phyloP scores from a whole-genome alignment of 257 asterid species.

The Solanum acaule region DNA sequence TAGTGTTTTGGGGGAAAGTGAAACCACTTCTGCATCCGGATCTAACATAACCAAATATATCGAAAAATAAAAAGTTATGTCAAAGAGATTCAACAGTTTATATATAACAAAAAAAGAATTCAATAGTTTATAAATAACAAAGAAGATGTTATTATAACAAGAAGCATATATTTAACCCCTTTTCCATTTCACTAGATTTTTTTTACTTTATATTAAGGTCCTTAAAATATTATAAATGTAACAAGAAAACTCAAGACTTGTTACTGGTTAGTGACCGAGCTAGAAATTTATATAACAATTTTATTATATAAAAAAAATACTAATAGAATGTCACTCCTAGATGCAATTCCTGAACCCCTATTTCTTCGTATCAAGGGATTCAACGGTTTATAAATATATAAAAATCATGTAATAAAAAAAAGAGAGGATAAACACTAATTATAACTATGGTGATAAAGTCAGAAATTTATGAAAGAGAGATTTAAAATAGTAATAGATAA shows the following conservation, averaged over 20 bases:
- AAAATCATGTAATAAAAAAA: not conserved
- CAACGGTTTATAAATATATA: not conserved
- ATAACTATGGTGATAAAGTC: not conserved
- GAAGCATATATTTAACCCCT: not conserved
- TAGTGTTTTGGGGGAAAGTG: constrained; percentile 14
- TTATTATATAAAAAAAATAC: not conserved
- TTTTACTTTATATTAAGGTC: not conserved
- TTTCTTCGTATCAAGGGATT: not conserved
- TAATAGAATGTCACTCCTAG: not conserved
- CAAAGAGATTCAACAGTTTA: not conserved
- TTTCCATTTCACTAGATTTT: not conserved
- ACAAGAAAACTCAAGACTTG: not conserved
- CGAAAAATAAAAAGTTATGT: too few species aligned
- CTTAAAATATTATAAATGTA: not conserved
- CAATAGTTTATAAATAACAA: not conserved
- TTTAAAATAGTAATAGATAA: not conserved
- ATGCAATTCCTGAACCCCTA: not conserved
- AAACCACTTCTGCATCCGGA: constrained; percentile 16
- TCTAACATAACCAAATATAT: not conserved
- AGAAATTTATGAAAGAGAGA: not conserved
- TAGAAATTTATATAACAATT: not conserved
- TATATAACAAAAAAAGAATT: not conserved
- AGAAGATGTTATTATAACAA: not conserved
- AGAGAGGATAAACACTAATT: not conserved
- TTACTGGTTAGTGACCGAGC: not conserved